Evolutionary conservation across 176 grass and related monocot species (phyloP).

Genomic region (Echinochloa phyllopogon): DNA sequence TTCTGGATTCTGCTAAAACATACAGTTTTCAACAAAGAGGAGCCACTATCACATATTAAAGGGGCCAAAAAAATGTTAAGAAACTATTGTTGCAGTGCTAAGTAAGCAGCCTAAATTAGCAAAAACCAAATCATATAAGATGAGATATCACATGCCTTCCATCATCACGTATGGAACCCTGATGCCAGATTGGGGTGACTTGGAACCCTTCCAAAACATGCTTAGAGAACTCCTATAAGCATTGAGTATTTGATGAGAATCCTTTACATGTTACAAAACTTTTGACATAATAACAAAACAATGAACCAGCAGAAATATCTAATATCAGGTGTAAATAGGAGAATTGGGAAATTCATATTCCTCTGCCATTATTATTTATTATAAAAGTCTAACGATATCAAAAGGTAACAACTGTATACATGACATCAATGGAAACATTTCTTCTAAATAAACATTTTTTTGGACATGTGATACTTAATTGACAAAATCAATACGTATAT

Average conservation of each 20-base stretch:
- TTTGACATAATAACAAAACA: background rate
- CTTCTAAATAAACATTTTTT: background rate
- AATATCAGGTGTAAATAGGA: constrained; percentile 19
- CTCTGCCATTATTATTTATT: background rate
- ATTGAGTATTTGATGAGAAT: constrained; percentile 29
- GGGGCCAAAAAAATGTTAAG: background rate
- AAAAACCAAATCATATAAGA: constrained; percentile 23
- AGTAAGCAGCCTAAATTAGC: background rate
- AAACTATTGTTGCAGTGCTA: background rate
- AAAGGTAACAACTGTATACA: background rate
- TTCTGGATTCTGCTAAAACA: background rate
- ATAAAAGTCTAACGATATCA: background rate
- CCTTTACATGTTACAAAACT: constrained; percentile 11
- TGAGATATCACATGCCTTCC: constrained; percentile 67
- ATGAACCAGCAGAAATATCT: constrained; percentile 9
- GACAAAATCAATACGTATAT: background rate
- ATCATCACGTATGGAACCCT: constrained; percentile 87
- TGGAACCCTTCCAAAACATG: constrained; percentile 92
- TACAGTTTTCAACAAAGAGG: background rate
- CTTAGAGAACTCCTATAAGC: constrained; percentile 64
- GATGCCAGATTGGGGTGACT: constrained; percentile 91
- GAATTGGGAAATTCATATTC: background rate
- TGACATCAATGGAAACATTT: background rate
- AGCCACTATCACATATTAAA: background rate
- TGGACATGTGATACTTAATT: background rate